phyloP scores from a whole-genome alignment of 768 basidiomycete genomes.

The Auriculariales sp. region DNA sequence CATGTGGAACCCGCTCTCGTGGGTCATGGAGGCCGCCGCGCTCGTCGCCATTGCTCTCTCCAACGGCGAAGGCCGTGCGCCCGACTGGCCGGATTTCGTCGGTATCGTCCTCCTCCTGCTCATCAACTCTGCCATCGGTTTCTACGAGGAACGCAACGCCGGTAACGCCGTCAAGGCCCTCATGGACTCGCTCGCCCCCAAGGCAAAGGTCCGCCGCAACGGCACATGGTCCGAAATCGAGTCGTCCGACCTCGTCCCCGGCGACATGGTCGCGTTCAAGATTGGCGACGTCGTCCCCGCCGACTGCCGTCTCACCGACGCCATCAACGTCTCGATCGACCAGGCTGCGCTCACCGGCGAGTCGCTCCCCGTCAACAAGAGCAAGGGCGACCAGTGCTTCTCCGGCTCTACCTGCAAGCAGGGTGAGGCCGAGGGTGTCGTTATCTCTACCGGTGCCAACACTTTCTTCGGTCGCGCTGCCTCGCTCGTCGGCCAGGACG shows the following conservation, averaged over 20 bases:
- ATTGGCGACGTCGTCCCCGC: slow-evolving; percentile 98
- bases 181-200: slow-evolving; percentile 98
- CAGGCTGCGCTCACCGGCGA: slow-evolving; percentile 97
- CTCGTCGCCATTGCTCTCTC: slow-evolving; percentile 91
- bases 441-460: slow-evolving; percentile 96
- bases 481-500: slow-evolving; percentile 91
- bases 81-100: slow-evolving; percentile 96
- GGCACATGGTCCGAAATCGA: slow-evolving; percentile 85
- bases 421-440: slow-evolving; percentile 97
- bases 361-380: slow-evolving; percentile 87
- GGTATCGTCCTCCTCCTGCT: slow-evolving; percentile 87
- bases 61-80: slow-evolving; percentile 73
- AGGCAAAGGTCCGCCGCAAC: slow-evolving; percentile 84
- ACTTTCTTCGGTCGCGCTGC: slow-evolving; percentile 99
- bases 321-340: slow-evolving; percentile 96
- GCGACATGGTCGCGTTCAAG: slow-evolving; percentile 95
- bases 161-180: slow-evolving; percentile 99
- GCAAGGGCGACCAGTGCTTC: slow-evolving; percentile 92
- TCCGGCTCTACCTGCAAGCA: slow-evolving; percentile 97
- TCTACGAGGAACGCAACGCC: slow-evolving; percentile 94
- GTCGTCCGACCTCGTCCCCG: slow-evolving; percentile 78
- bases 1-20: slow-evolving; percentile 99
- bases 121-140: slow-evolving; percentile 94
- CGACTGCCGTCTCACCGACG: slow-evolving; percentile 91
- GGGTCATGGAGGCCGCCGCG: slow-evolving; percentile 98